phyloP scores from a whole-genome alignment of 2,329 filamentous ascomycete species.

The Botrytis porri region DNA sequence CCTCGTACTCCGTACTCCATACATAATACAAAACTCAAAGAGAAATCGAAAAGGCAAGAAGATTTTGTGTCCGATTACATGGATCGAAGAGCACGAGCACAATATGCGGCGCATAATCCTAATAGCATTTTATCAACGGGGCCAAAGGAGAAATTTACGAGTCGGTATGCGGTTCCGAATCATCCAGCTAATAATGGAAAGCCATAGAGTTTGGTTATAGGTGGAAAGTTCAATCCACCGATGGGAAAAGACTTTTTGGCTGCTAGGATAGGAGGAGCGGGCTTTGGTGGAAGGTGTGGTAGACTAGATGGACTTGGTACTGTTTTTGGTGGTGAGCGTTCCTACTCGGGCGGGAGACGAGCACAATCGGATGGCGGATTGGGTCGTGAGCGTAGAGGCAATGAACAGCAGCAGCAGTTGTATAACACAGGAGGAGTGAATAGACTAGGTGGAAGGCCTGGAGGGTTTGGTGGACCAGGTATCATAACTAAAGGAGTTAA shows the following conservation, averaged over 20 bases:
- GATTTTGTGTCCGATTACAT: constrained; percentile 37
- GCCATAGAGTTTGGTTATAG: constrained; percentile 43
- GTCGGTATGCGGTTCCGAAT: constrained; percentile 50
- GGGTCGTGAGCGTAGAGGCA: not conserved
- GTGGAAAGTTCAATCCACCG: constrained; percentile 41
- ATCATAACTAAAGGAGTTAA: not conserved
- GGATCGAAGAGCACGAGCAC: constrained; percentile 40
- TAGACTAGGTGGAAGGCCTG: not conserved
- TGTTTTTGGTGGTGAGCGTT: not conserved
- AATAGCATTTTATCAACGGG: constrained; percentile 40
- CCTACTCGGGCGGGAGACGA: not conserved
- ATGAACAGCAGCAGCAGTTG: not conserved
- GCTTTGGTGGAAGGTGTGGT: not conserved
- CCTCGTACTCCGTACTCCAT: no score
- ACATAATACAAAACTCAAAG: constrained; percentile 33
- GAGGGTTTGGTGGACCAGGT: not conserved
- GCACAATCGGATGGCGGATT: not conserved
- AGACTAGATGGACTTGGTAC: not conserved
- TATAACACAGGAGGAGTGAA: not conserved
- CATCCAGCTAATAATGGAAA: constrained; percentile 49
- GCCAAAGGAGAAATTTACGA: constrained; percentile 42
- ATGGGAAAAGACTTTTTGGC: not conserved
- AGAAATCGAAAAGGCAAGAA: constrained; percentile 39
- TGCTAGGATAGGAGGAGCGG: not conserved
- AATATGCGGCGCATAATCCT: constrained; percentile 40